Evolutionary conservation across 2,329 filamentous ascomycete species (phyloP), one percentile per base, ranked within the genome.

Genomic region (Ceratocystis alfenasii): DNA sequence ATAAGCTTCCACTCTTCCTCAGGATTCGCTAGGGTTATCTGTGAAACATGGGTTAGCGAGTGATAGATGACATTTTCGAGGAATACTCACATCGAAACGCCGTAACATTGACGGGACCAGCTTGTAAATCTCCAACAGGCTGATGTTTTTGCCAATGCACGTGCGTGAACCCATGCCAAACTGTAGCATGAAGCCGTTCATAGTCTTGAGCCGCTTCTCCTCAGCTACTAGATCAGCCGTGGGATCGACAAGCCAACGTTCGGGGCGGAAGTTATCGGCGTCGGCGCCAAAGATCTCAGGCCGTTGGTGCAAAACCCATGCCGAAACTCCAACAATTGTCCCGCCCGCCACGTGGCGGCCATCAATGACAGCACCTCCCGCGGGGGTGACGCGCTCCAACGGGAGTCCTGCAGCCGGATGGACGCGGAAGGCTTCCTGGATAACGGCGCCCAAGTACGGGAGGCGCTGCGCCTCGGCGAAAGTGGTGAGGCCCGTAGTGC

Each of bases 401-500:
- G 86, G 84, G 4, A 92, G 76, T 0, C 88, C 89, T 0, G 87
- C 81, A 0, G 88, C 87, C 0, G 89, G 89, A 72, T 92, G 87
- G 70, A 90, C 73, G 12, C 88, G 83, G 76, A 92, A 89, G 3
- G 86, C 83, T 74, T 94, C 89, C 71, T 92, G 89, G 70, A 93
- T 81, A 65, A 85, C 86, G 2, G 88, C 89, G 71, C 91, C 87
- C 5, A 94, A 82, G 73, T 92, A 94, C 0, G 84, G 83, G 1
- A 94, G 79, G 65, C 81, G 82, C 73, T 89, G 87, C 62, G 80
- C 81, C 74, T 91, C 86, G 45, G 82, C 72, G 83, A 87, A 90
- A 1, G 84, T 86, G 5, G 90, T 86, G 3, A 85, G 79, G 5
- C 83, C 82, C 17, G 82, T 80, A n/a, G 79, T 75, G 61, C 73